Evolutionary conservation across 106 monocot genomes (phyloP), one percentile per base, ranked within the genome.

Genomic region (Iris macrosiphon): DNA sequence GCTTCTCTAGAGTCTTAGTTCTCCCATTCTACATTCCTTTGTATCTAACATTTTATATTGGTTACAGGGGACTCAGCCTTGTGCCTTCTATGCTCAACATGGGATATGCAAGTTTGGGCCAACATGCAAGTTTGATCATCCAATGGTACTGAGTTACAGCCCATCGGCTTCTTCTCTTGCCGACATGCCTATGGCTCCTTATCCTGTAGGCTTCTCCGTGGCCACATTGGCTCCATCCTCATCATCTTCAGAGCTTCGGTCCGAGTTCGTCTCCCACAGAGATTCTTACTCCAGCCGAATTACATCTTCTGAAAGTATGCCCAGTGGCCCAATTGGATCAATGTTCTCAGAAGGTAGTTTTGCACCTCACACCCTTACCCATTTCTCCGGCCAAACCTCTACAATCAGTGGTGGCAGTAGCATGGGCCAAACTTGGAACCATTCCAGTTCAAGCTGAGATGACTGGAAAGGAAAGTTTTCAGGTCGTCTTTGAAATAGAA

Each of bases 111-210:
- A 92, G 49, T 92, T 72, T 48, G 91, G 91, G 24, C 79, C 82
- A 4, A 76, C 85, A 26, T 92, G 91, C 81, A 92, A 92, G 57
- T 92, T 86, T 54, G 81, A 92, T 76, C 91, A 92, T 68, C 85
- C 91, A 18, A 71, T 82, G 62, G 55, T 67, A 40, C 47, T 79
- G 18, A 68, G 68, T 59, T 85, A 85, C 65, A 79, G 68, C 31
- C 72, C 81, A 41, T 74, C 84, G 15, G 69, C 85, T 27, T 81
- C 78, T 49, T 83, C 83, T 48, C 67, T 83, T 38, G 24, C 72
- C 27, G 91, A 86, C 39, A 67, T 86, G 49, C 87, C 79, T 31
- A 33, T 74, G 62, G 62, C 78, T 50, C 78, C 80, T 6, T 78
- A 70, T 56, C 75, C 82, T 23, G 14, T 82, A 17, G 65, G 66